Percentiles rank a stretch among this genome's conserved stretches.
Conservation (phyloP, 2,329 filamentous ascomycete species). For the Venturia aucupariae region DNA sequence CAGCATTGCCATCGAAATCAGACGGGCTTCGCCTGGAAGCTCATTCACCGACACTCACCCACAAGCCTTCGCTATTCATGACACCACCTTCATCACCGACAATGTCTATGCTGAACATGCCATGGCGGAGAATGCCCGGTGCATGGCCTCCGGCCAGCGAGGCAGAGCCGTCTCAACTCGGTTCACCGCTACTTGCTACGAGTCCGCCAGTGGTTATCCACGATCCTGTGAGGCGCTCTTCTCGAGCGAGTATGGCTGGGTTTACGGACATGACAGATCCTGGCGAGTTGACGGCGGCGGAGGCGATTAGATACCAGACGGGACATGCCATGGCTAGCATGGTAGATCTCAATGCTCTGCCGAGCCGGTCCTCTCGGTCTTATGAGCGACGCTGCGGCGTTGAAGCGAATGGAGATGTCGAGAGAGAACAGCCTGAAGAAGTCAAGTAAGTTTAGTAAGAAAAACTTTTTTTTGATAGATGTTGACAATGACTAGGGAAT, state of each 20-base stretch:
- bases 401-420: background rate
- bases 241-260: background rate
- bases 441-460: background rate
- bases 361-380: background rate
- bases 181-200: background rate
- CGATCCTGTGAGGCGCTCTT: background rate
- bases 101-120: background rate
- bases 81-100: constrained; percentile 2
- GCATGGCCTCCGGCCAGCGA: background rate
- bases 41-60: background rate
- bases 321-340: background rate
- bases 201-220: background rate
- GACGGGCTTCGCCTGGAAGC: too few species aligned
- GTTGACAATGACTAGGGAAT: background rate
- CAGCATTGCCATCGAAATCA: background rate
- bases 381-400: background rate
- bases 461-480: background rate
- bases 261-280: background rate
- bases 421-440: background rate
- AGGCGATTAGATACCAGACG: background rate
- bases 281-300: background rate
- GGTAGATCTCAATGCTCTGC: background rate
- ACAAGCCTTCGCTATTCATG: background rate
- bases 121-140: background rate
- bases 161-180: background rate